A percentile compares a stretch with the other conserved stretches of the same genome.
phyloP scores from a whole-genome alignment of 495 filamentous ascomycete species.

The Pseudevernia furfuracea region DNA sequence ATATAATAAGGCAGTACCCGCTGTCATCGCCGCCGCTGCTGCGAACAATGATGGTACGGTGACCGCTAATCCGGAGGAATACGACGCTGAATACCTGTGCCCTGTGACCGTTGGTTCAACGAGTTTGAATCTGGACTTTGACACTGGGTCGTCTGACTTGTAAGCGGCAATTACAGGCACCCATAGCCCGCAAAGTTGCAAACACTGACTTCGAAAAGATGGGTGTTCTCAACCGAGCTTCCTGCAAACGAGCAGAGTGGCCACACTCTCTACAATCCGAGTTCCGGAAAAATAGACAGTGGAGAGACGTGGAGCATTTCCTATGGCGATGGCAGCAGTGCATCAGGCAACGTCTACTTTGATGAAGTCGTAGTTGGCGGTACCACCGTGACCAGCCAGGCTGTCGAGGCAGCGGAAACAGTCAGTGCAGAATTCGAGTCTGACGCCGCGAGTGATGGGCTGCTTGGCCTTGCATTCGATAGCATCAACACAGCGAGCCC shows the following conservation, averaged over 20 bases:
- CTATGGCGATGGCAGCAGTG: conserved; percentile 65
- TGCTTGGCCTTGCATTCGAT: conserved; percentile 66
- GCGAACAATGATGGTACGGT: conserved; percentile 39
- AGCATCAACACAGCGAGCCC: conserved; percentile 63
- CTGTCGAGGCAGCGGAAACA: conserved; percentile 57
- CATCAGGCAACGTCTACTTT: conserved; percentile 58
- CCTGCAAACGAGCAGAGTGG: conserved; percentile 42
- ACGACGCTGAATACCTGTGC: conserved; percentile 59
- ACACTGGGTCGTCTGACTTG: conserved; percentile 72
- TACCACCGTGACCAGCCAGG: conserved; percentile 54
- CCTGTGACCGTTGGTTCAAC: conserved; percentile 59
- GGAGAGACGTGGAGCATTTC: conserved; percentile 57
- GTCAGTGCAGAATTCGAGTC: conserved; percentile 54
- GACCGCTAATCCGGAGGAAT: conserved; percentile 44
- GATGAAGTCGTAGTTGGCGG: conserved; percentile 63
- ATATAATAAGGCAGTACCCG: conserved; percentile 39
- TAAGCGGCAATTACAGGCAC: conserved; percentile 33
- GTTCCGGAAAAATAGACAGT: conserved; percentile 40
- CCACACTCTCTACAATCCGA: conserved; percentile 56
- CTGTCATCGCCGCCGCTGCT: conserved; percentile 38
- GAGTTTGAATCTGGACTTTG: conserved; percentile 59
- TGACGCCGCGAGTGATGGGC: conserved; percentile 57
- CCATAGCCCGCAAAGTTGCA: background rate
- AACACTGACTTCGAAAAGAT: conserved; percentile 27
- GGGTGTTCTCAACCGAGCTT: conserved; percentile 48